Evolutionary conservation across 75 land plant species (phyloP), one percentile per base, ranked within the genome.

Genomic region (Pseudotsuga menziesii): DNA sequence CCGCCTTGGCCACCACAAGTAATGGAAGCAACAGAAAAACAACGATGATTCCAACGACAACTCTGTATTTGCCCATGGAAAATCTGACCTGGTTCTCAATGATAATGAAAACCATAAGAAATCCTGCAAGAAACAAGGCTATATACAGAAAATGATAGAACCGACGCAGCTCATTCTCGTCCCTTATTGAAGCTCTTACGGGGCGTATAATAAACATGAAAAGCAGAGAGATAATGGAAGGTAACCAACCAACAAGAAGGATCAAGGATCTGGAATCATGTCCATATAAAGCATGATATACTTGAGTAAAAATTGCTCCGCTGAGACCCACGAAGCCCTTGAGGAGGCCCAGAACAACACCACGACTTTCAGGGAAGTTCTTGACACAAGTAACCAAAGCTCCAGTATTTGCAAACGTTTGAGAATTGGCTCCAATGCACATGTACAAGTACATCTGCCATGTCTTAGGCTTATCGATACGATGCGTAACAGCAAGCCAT

Each of bases 291-390:
- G 83, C 86, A 8, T 62, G 54, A 61, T 88, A 90, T 15, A 88
- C 55, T 75, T 90, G 93, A 15, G 89, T 86, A 72, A 91, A 74
- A 20, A 93, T 80, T 56, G 93, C 96, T 19, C 91, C 93, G 64
- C 96, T 91, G 4, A 93, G 84, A 9, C 96, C 93, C 6, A 82
- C 78, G 69, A 82, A 91, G 29, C 96, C 96, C 72, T 91, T 91
- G 81, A 93, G 76, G 8, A 93, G 75, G 5, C 93, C 96, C 1
- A 93, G 74, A 78, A 93, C 79, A 39, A 79, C 64, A 15, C 90
- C 91, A 32, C 93, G 29, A 74, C 83, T 83, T 52, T 84, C 80
- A 16, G 85, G 91, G 75, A 90, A 89, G 35, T 80, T 87, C 59
- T 76, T 81, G 39, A 90, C 85, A 25, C 83, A 75, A 15, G 90